A percentile compares a stretch with the other conserved stretches of the same genome.
Evolutionary conservation across 2,329 filamentous ascomycete genomes (phyloP).

Genomic region (Septoria petroselini): DNA sequence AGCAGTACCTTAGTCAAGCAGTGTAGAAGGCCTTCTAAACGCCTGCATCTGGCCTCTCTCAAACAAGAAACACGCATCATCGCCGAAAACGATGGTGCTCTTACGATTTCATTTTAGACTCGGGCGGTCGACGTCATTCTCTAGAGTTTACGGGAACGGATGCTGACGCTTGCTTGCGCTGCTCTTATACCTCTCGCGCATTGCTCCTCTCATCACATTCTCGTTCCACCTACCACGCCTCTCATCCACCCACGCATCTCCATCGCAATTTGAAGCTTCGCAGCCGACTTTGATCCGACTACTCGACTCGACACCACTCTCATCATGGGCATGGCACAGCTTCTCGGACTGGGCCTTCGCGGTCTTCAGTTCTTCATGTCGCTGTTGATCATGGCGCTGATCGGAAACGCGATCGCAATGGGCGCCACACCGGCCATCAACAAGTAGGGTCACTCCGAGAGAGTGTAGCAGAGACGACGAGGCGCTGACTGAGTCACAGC

Average conservation of each 20-base stretch:
- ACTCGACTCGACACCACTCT: neutral
- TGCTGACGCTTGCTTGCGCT: neutral
- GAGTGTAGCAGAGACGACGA: neutral
- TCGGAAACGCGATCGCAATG: slow-evolving; percentile 63
- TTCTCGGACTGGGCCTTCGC: slow-evolving; percentile 32
- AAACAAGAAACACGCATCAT: neutral
- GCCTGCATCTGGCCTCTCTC: neutral
- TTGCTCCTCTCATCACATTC: neutral
- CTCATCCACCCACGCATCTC: neutral
- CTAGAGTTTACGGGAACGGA: neutral
- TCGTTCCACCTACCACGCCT: neutral
- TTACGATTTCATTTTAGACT: neutral
- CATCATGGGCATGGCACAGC: slow-evolving; percentile 22
- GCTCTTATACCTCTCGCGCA: neutral
- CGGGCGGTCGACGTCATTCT: neutral
- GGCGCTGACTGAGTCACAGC: neutral
- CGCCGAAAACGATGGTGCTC: neutral
- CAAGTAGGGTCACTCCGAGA: slow-evolving; percentile 39
- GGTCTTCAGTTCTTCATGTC: slow-evolving; percentile 56
- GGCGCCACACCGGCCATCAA: slow-evolving; percentile 49
- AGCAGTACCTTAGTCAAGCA: too few species aligned
- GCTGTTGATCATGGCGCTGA: slow-evolving; percentile 58
- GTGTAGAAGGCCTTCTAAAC: neutral
- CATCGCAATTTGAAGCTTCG: neutral
- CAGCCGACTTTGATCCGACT: neutral